Conservation (phyloP, 805 yeast species). For the Yamadazyma sp. region DNA sequence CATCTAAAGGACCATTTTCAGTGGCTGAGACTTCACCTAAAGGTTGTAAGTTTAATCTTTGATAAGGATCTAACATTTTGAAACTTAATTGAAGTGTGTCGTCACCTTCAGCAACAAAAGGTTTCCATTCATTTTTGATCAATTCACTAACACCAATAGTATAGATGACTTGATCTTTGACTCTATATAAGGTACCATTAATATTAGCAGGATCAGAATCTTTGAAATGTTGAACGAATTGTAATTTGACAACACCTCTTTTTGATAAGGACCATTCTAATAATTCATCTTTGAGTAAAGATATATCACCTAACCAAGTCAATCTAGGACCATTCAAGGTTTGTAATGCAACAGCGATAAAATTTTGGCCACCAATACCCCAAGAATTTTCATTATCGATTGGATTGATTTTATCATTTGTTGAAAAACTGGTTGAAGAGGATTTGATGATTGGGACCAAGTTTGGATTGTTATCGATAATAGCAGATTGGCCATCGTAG, state of each 20-base stretch:
- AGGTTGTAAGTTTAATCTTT: slow-evolving; percentile 63
- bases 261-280: slow-evolving; percentile 72
- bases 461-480: slow-evolving; percentile 64
- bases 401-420: slow-evolving; percentile 39
- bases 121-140: slow-evolving; percentile 59
- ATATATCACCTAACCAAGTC: slow-evolving; percentile 74
- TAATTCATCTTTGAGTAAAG: slow-evolving; percentile 40
- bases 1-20: slow-evolving; percentile 39
- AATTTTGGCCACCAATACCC: slow-evolving; percentile 81
- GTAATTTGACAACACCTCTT: slow-evolving; percentile 57
- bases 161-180: slow-evolving; percentile 67
- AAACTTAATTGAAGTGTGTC: slow-evolving; percentile 78
- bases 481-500: slow-evolving; percentile 60
- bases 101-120: slow-evolving; percentile 41
- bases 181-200: slow-evolving; percentile 54
- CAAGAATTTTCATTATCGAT: slow-evolving; percentile 52
- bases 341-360: slow-evolving; percentile 74
- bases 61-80: slow-evolving; percentile 92
- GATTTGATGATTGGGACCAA: slow-evolving; percentile 70
- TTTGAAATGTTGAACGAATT: slow-evolving; percentile 53
- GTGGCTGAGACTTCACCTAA: slow-evolving; percentile 34
- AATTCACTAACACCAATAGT: slow-evolving; percentile 48
- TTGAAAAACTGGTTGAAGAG: slow-evolving; percentile 60
- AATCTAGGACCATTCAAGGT: slow-evolving; percentile 74
- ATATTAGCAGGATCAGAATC: slow-evolving; percentile 41